These are phyloP conservation scores for Penicillium cinerascens DNA, from an alignment of 495 filamentous ascomycete genomes.

Conservation along the genomic window DNA sequence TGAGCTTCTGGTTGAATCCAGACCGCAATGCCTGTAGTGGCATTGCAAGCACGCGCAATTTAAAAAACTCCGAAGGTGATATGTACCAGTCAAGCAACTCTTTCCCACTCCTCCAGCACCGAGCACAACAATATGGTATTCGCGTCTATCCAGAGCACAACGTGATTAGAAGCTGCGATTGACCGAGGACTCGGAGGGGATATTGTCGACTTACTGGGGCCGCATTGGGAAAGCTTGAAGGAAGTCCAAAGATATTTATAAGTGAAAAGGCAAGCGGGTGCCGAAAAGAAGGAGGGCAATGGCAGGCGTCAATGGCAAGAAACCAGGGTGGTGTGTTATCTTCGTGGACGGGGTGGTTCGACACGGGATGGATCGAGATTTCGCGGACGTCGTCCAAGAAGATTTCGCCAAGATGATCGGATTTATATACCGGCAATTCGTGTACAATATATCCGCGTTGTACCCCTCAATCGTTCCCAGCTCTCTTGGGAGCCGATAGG, in stretches of 20 bases:
- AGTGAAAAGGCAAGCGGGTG: neutral
- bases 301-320: neutral
- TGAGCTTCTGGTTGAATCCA: conserved; percentile 11
- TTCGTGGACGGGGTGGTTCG: neutral
- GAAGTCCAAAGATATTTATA: neutral
- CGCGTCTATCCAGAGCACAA: conserved; percentile 51
- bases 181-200: neutral
- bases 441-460: conserved; percentile 4
- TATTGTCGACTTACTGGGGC: conserved; percentile 44
- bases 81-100: conserved; percentile 92
- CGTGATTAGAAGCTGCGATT: conserved; percentile 23
- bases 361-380: neutral
- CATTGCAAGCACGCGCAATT: neutral
- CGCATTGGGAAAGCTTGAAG: conserved; percentile 39
- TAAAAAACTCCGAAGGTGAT: neutral
- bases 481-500: conserved; percentile 23
- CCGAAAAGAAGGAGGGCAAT: neutral
- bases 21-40: conserved; percentile 2
- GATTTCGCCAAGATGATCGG: neutral
- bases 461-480: conserved; percentile 7
- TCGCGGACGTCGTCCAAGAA: neutral
- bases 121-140: conserved; percentile 90
- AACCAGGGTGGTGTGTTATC: neutral
- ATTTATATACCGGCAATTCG: neutral
- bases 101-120: conserved; percentile 96